Percentiles rank a stretch among this genome's conserved stretches.
These are phyloP conservation scores for Chaetomium fimeti DNA, from an alignment of 495 filamentous ascomycete species.

Conservation along the genomic window DNA sequence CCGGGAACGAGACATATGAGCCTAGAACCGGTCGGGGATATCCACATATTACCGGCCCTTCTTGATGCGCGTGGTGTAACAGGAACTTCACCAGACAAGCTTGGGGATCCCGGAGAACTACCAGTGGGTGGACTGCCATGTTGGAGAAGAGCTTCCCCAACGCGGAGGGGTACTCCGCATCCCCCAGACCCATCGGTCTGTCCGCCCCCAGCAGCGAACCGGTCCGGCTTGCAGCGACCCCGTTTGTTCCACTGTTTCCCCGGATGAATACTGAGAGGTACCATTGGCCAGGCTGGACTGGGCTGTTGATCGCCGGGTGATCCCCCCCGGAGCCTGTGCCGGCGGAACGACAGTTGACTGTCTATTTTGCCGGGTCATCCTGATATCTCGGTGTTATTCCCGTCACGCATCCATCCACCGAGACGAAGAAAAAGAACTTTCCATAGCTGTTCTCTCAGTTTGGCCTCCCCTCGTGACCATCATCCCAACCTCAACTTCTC, in stretches of 20 bases:
- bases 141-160: background rate
- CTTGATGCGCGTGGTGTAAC: background rate
- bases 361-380: conserved; percentile 1
- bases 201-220: background rate
- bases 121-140: no score
- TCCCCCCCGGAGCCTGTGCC: background rate
- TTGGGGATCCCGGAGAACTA: background rate
- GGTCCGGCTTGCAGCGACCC: background rate
- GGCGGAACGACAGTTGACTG: background rate
- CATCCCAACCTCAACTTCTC: no score
- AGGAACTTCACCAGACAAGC: background rate
- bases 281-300: conserved; percentile 16
- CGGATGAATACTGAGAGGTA: conserved; percentile 14
- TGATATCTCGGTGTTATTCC: background rate
- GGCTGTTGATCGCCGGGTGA: background rate
- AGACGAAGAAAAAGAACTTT: no score
- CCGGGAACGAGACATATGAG: conserved; percentile 22
- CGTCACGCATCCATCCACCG: background rate
- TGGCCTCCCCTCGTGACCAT: no score
- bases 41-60: conserved; percentile 13
- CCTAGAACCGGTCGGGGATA: background rate
- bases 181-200: background rate
- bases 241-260: conserved; percentile 6
- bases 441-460: no score
- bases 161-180: conserved; percentile 8